Base-by-base conservation (phyloP, 306 rosid species). In the Trichosanthes cucumerina region DNA sequence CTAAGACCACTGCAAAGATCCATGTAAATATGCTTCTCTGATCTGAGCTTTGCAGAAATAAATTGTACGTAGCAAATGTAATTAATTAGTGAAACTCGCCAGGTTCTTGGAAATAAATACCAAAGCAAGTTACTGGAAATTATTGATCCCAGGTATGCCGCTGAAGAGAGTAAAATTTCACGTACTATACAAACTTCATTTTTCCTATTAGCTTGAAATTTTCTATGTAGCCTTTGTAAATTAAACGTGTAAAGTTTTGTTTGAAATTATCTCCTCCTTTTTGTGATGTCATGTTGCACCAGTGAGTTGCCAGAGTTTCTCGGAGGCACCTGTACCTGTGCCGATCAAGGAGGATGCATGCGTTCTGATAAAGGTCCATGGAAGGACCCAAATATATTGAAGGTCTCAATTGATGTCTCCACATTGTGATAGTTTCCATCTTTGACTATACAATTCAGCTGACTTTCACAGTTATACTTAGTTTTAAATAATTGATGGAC, bases 341-440 rank as follows among this genome's bases (percentile, higher is more conserved):
- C 93, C 71, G 87, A 90, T 77, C 74, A 89, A 79, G 98, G 98
- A 80, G 98, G 96, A 39, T 92, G 98, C 77, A 85, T 91, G 97
- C 87, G 83, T 60, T 91, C 98, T 38, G 97, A 95, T 39, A 95
- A 91, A 85, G 98, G 97, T 68, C 97, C 98, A 7, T 95, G 98
- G 98, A 95, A 87, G 56, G 93, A 95, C 82, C 72, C 80, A 16
- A 87, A 87, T 71, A 83, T 91, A 44, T 18, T 92, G 70, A 89
- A 15, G 88, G 98, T 91, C 47, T 26, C 28, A 75, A 36, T 46
- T 57, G 56, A 1, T 23, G 52, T 41, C 38, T n/a, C 62, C 38
- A 47, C 62, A 56, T 64, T 57, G 3, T 60, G 28, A n/a, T n/a
- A 21, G 8, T 28, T 52, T 50, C 62, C 60, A 50, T 54, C 52